Evolutionary conservation across 2,329 filamentous ascomycete species (phyloP).

Genomic region (Alternaria rosae): DNA sequence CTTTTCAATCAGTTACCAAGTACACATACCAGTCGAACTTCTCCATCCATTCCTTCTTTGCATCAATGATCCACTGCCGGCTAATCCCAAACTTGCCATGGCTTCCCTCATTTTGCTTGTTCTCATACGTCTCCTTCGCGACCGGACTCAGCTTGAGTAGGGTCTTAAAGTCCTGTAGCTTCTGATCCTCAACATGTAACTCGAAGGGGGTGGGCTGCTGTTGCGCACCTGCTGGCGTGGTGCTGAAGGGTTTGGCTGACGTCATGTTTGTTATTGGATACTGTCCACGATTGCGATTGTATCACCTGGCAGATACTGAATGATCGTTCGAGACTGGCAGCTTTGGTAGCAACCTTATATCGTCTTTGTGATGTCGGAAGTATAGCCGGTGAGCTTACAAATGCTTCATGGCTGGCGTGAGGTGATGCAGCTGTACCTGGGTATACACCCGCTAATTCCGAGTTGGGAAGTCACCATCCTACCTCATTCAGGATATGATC

Average conservation of each 20-base stretch:
- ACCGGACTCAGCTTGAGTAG: slow-evolving; percentile 39
- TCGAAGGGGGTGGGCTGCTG: slow-evolving; percentile 33
- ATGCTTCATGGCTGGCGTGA: background rate
- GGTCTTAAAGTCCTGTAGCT: slow-evolving; percentile 40
- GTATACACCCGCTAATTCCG: background rate
- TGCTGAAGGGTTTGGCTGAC: slow-evolving; percentile 25
- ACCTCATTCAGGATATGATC: slow-evolving; percentile 2
- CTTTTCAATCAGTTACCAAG: background rate
- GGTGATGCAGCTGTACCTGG: background rate
- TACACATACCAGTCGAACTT: slow-evolving; percentile 46
- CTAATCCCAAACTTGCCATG: slow-evolving; percentile 42
- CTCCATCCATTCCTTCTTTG: slow-evolving; percentile 41
- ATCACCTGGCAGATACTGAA: too few species aligned
- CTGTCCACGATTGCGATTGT: background rate
- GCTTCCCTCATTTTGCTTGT: slow-evolving; percentile 33
- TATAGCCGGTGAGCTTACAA: slow-evolving; percentile 6
- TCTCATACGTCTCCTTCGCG: slow-evolving; percentile 43
- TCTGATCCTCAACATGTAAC: slow-evolving; percentile 35
- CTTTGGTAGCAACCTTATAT: background rate
- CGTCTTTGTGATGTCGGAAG: background rate
- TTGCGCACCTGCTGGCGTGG: slow-evolving; percentile 20
- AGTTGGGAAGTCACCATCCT: background rate
- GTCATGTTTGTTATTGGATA: slow-evolving; percentile 15
- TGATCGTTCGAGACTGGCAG: background rate
- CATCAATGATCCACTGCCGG: slow-evolving; percentile 37